These are phyloP conservation scores for Clarireedia paspali DNA, from an alignment of 2,329 filamentous ascomycete genomes.

Conservation along the genomic window DNA sequence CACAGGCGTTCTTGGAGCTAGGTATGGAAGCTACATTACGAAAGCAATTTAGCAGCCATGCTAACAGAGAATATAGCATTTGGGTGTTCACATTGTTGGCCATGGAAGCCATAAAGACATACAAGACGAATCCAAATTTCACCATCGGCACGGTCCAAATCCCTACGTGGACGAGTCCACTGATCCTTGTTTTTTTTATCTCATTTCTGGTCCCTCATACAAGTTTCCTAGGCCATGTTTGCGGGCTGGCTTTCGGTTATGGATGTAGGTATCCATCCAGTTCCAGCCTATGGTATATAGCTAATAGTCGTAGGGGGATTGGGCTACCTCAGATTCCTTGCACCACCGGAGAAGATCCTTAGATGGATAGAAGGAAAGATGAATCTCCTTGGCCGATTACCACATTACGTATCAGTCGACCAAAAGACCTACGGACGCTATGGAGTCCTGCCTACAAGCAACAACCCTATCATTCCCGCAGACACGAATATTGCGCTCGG, in stretches of 20 bases:
- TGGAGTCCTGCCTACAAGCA: slow-evolving; percentile 67
- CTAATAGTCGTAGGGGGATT: slow-evolving; percentile 56
- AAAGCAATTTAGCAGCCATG: neutral
- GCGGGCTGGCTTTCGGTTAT: slow-evolving; percentile 78
- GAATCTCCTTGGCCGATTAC: slow-evolving; percentile 74
- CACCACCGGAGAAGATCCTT: slow-evolving; percentile 80
- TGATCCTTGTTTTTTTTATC: slow-evolving; percentile 68
- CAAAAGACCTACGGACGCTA: slow-evolving; percentile 94
- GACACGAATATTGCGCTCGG: slow-evolving; percentile 42
- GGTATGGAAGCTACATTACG: slow-evolving; percentile 42
- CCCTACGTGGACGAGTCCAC: slow-evolving; percentile 84
- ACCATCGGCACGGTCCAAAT: slow-evolving; percentile 57
- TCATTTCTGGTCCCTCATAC: slow-evolving; percentile 72
- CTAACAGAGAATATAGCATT: slow-evolving; percentile 47
- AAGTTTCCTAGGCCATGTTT: slow-evolving; percentile 80
- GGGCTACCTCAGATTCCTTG: slow-evolving; percentile 82
- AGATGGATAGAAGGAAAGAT: slow-evolving; percentile 85
- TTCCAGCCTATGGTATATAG: neutral
- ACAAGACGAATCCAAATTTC: slow-evolving; percentile 72
- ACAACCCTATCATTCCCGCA: slow-evolving; percentile 30
- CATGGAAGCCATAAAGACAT: slow-evolving; percentile 80
- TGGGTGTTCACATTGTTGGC: slow-evolving; percentile 89
- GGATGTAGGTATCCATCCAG: slow-evolving; percentile 51
- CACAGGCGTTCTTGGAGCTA: slow-evolving; percentile 71
- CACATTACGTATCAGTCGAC: slow-evolving; percentile 89